phyloP scores from a whole-genome alignment of 768 basidiomycete genomes.

The Boletus sp. region DNA sequence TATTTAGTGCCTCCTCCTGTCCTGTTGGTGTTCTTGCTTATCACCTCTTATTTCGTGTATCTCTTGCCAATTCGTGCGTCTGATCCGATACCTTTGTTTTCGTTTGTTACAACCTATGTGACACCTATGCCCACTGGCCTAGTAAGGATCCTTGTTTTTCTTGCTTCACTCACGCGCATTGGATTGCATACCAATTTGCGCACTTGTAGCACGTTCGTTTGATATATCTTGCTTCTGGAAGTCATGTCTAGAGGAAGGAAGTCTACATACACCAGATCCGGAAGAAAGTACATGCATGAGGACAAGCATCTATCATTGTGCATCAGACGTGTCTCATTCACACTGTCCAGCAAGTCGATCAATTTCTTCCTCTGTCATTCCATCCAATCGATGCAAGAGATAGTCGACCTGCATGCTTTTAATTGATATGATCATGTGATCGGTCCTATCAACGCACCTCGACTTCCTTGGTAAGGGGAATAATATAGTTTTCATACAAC shows the following conservation, averaged over 20 bases:
- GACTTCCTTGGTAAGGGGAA: slow-evolving; percentile 96
- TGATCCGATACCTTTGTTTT: slow-evolving; percentile 4
- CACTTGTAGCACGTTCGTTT: slow-evolving; percentile 24
- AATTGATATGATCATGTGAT: background rate
- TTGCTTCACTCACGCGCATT: slow-evolving; percentile 20
- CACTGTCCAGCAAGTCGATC: slow-evolving; percentile 47
- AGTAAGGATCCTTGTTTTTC: slow-evolving; percentile 22
- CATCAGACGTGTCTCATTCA: slow-evolving; percentile 9
- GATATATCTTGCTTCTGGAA: slow-evolving; percentile 22
- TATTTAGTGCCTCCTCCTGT: slow-evolving; percentile 21
- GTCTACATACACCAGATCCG: slow-evolving; percentile 6
- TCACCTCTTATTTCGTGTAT: slow-evolving; percentile 10
- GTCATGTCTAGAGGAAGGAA: background rate
- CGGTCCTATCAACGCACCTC: slow-evolving; percentile 61
- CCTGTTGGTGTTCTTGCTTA: slow-evolving; percentile 24
- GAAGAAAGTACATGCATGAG: slow-evolving; percentile 3
- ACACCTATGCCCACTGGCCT: slow-evolving; percentile 17
- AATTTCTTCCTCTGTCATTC: slow-evolving; percentile 77
- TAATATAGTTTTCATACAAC: slow-evolving; percentile 93
- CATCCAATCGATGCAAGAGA: slow-evolving; percentile 85
- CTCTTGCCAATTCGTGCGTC: slow-evolving; percentile 5
- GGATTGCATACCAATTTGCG: slow-evolving; percentile 22
- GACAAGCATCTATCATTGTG: background rate
- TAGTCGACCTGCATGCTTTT: slow-evolving; percentile 76
- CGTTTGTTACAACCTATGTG: slow-evolving; percentile 13